Conservation (phyloP, 192 early-diverging fungal genomes). For the Cetraspora pellucida region DNA sequence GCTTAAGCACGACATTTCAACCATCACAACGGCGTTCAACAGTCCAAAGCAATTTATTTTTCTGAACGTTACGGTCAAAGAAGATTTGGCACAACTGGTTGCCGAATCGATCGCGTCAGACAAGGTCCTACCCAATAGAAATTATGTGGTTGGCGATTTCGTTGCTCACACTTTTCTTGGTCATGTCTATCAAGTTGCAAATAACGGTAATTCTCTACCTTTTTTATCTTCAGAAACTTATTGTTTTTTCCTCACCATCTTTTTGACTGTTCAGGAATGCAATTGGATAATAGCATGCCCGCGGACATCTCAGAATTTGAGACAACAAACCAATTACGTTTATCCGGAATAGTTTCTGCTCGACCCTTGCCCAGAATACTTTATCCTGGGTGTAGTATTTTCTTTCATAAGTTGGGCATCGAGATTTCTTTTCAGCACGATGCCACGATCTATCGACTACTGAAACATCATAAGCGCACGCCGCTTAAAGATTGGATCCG, state of each 20-base stretch:
- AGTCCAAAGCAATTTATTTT: slow-evolving; percentile 13
- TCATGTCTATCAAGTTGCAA: slow-evolving; percentile 7
- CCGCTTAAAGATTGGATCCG: neutral
- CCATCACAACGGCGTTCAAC: slow-evolving; percentile 15
- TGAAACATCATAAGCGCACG: neutral
- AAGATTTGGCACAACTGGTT: slow-evolving; percentile 1
- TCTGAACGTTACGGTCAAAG: slow-evolving; percentile 14
- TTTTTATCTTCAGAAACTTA: neutral
- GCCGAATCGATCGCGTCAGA: neutral
- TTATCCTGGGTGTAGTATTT: slow-evolving; percentile 9
- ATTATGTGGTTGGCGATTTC: slow-evolving; percentile 23
- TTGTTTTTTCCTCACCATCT: neutral
- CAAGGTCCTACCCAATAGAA: neutral
- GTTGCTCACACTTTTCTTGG: slow-evolving; percentile 1
- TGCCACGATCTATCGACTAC: neutral
- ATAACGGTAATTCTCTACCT: neutral
- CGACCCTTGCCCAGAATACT: slow-evolving; percentile 8
- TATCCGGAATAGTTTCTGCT: slow-evolving; percentile 18
- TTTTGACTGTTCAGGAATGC: neutral
- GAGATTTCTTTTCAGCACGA: slow-evolving; percentile 14
- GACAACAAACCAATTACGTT: neutral
- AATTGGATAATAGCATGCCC: neutral
- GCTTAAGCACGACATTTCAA: slow-evolving; percentile 10
- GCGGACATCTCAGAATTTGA: slow-evolving; percentile 3
- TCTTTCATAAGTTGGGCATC: slow-evolving; percentile 7